Base-by-base conservation (phyloP, 2,329 filamentous ascomycete species). In the Ophiostoma himal-ulmi region DNA sequence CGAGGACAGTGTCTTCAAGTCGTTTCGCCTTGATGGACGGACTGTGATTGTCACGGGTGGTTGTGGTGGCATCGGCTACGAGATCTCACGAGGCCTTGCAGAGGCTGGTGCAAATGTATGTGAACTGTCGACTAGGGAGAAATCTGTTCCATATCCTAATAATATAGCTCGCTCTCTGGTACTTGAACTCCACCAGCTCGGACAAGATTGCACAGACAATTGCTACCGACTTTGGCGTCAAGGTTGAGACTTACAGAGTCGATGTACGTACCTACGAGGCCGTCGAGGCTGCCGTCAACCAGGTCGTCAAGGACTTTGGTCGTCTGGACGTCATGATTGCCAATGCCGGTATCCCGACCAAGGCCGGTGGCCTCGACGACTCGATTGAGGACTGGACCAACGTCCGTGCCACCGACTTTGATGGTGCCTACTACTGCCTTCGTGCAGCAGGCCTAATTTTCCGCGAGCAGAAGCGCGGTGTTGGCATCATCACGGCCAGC, bases 271-370 rank as follows among this genome's bases (percentile, higher is more conserved):
- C 82, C 3, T 83, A 81, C 74, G 82, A 85, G 30, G 80, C 82
- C 5, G 84, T 88, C 13, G 79, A 84, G 44, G 76, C 79, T 13
- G 81, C 83, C 11, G 81, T 90, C 60, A 79, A 83, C 72, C 78
- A 81, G 7, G 84, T 86, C 72, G 80, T 89, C 57, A 77, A 81
- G 71, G 90, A 94, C 20, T 91, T 94, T 80, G 89, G 89, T 71
- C 86, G 90, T 4, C 85, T 94, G 7, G 91, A 94, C 75, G 83
- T 93, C 74, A 93, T 94, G 75, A 86, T 94, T 65, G 91, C 91
- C 75, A 94, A 95, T 79, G 89, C 90, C n/a, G 90, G 90, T 70
- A 86, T 87, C 72, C 91, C 90, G 7, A 89, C 90, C 74, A 85
- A 91, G 71, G 89, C 89, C 0, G 78, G 88, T 10, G 87, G 90